Conservation (phyloP, 768 basidiomycete genomes). For the Tulasnella sp. region DNA sequence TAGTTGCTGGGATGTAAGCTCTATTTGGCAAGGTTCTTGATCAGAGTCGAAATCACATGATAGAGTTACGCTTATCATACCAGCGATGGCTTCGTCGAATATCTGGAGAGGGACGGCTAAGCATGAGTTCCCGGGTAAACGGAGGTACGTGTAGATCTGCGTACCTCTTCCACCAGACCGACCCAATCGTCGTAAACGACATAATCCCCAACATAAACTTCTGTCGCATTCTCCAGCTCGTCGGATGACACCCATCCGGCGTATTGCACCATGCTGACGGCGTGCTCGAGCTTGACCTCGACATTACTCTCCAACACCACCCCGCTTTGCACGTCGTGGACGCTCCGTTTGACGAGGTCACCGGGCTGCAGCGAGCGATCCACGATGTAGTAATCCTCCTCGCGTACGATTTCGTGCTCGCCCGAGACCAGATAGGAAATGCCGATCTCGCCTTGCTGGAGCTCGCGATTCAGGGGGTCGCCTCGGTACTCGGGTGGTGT, state of each 20-base stretch:
- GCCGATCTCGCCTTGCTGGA: slow-evolving; percentile 69
- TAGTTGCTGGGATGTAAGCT: slow-evolving; percentile 50
- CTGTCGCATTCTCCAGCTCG: slow-evolving; percentile 44
- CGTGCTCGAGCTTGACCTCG: slow-evolving; percentile 59
- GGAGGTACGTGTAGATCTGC: slow-evolving; percentile 19
- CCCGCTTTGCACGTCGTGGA: slow-evolving; percentile 63
- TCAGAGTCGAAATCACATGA: neutral
- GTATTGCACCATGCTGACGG: slow-evolving; percentile 46
- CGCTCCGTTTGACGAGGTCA: slow-evolving; percentile 67
- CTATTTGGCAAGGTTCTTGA: slow-evolving; percentile 20
- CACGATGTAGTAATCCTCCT: slow-evolving; percentile 53
- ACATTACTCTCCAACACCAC: slow-evolving; percentile 55
- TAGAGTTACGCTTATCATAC: neutral
- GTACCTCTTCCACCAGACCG: slow-evolving; percentile 79
- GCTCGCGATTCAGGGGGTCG: slow-evolving; percentile 65
- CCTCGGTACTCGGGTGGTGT: slow-evolving; percentile 17
- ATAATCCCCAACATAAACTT: slow-evolving; percentile 62
- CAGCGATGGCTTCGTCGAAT: slow-evolving; percentile 66
- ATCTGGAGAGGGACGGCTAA: slow-evolving; percentile 37
- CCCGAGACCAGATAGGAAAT: slow-evolving; percentile 51
- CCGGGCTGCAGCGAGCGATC: slow-evolving; percentile 69
- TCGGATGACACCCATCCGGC: slow-evolving; percentile 49
- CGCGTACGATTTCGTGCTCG: slow-evolving; percentile 54
- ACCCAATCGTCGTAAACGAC: slow-evolving; percentile 78
- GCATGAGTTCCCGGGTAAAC: neutral